Evolutionary conservation across 495 filamentous ascomycete genomes (phyloP).

Genomic region (Podospora fimiseda): DNA sequence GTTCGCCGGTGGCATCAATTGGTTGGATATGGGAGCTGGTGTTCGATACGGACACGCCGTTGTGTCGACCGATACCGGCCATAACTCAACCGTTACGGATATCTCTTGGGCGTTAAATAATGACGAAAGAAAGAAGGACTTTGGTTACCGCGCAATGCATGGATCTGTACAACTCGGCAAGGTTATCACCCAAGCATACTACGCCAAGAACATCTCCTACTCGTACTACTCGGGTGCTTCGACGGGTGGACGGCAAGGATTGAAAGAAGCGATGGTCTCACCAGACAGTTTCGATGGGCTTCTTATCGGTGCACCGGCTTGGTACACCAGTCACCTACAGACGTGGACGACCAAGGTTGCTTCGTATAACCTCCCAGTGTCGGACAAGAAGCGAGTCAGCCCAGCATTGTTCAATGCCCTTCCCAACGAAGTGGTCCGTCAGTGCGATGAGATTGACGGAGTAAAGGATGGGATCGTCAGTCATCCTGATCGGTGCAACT

Average conservation of each 20-base stretch:
- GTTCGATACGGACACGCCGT: constrained; percentile 42
- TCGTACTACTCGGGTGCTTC: constrained; percentile 53
- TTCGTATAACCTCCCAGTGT: constrained; percentile 29
- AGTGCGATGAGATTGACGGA: constrained; percentile 61
- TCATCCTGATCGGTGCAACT: constrained; percentile 50
- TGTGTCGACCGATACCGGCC: constrained; percentile 52
- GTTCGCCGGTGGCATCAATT: constrained; percentile 44
- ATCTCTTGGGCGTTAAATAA: constrained; percentile 44
- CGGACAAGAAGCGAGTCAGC: constrained; percentile 44
- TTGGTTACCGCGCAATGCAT: constrained; percentile 48
- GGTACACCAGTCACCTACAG: constrained; percentile 42
- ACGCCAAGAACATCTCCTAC: constrained; percentile 29
- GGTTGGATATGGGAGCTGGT: constrained; percentile 36
- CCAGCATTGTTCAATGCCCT: constrained; percentile 38
- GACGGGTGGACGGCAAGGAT: constrained; percentile 49
- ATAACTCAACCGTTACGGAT: constrained; percentile 37
- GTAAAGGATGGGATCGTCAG: constrained; percentile 57
- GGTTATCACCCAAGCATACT: constrained; percentile 6
- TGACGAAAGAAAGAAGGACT: constrained; percentile 34
- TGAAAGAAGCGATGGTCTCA: constrained; percentile 41
- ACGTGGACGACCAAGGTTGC: constrained; percentile 28
- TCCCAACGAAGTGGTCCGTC: constrained; percentile 47
- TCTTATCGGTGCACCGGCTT: constrained; percentile 51
- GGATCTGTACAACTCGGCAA: constrained; percentile 31
- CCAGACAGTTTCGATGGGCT: constrained; percentile 58